A percentile compares a stretch with the other conserved stretches of the same genome.
Evolutionary conservation across 345 rosid species (phyloP).

Genomic region (Rhodamnia rubescens): DNA sequence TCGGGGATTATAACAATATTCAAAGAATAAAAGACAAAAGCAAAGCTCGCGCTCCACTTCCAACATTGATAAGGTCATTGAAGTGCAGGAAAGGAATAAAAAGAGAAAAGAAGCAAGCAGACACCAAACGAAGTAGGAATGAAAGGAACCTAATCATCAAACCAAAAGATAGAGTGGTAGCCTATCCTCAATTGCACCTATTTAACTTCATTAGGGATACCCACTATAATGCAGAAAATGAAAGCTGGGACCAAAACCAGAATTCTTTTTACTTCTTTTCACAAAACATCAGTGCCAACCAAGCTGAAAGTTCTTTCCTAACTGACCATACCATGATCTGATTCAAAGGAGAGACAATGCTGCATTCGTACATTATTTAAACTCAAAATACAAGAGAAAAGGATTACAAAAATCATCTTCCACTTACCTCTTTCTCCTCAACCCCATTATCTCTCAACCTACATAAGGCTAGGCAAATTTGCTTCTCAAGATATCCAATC

Average conservation of each 20-base stretch:
- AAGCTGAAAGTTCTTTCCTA: neutral
- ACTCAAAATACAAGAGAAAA: neutral
- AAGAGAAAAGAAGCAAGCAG: neutral
- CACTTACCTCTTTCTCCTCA: constrained; percentile 54
- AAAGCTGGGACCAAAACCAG: neutral
- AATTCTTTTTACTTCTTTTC: neutral
- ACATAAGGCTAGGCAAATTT: constrained; percentile 61
- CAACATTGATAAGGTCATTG: neutral
- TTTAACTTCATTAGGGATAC: neutral
- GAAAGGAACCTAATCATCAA: neutral
- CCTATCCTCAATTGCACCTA: neutral
- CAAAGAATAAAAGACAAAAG: neutral
- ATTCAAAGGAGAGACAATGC: neutral
- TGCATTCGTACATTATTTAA: neutral
- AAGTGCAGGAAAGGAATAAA: neutral
- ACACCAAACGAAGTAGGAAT: neutral
- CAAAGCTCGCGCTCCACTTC: neutral
- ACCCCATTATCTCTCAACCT: constrained; percentile 56
- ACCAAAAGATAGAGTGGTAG: neutral
- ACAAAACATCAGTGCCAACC: neutral
- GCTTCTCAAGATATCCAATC: constrained; percentile 47
- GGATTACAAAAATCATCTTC: neutral
- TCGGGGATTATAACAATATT: neutral
- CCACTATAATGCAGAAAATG: neutral
- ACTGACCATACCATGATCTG: neutral